phyloP scores from a whole-genome alignment of 2,329 filamentous ascomycete genomes.

The Neonectria ditissima region DNA sequence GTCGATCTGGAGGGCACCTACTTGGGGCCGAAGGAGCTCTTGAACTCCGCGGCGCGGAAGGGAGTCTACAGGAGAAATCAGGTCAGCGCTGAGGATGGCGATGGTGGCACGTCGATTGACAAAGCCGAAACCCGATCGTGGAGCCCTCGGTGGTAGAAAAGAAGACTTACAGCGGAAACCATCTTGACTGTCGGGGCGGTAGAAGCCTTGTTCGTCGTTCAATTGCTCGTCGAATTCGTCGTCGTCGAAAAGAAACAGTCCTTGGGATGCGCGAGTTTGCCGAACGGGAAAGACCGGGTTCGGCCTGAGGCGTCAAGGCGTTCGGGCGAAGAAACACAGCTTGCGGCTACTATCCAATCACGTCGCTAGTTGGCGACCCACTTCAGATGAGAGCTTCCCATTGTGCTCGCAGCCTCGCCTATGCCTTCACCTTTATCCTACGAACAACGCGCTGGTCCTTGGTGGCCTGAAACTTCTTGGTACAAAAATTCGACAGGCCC shows the following conservation, averaged over 20 bases:
- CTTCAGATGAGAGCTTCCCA: constrained; percentile 36
- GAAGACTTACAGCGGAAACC: constrained; percentile 54
- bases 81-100: constrained; percentile 45
- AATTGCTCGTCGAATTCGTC: constrained; percentile 52
- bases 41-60: constrained; percentile 63
- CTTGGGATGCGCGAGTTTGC: constrained; percentile 50
- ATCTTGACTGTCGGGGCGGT: constrained; percentile 53
- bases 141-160: neutral
- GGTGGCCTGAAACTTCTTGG: neutral
- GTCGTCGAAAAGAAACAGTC: constrained; percentile 45
- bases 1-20: constrained; percentile 52
- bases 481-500: neutral
- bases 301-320: constrained; percentile 47
- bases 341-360: constrained; percentile 33
- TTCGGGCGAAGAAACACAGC: constrained; percentile 28
- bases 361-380: constrained; percentile 14
- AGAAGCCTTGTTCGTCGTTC: constrained; percentile 48
- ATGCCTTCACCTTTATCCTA: constrained; percentile 9
- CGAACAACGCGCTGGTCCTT: neutral
- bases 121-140: neutral
- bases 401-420: constrained; percentile 25
- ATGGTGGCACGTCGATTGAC: constrained; percentile 25
- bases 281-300: constrained; percentile 50
- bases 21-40: constrained; percentile 75
- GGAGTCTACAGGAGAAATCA: constrained; percentile 55